Evolutionary conservation across 805 yeast species (phyloP).

Genomic region (Metschnikowia dekortorum): DNA sequence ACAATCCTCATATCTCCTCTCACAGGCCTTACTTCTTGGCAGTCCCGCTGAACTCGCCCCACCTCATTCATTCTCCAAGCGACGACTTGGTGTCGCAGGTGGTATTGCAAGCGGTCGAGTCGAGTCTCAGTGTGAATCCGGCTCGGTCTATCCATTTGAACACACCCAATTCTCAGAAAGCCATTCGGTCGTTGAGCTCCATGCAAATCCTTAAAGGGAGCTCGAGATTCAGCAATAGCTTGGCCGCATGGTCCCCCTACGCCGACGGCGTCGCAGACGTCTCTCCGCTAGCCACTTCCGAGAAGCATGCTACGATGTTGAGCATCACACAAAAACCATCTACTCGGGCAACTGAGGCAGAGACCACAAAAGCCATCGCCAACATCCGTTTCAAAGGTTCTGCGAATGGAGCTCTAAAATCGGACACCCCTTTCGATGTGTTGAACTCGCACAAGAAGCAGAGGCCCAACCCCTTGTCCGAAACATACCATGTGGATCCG

Average conservation of each 20-base stretch:
- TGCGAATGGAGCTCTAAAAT: constrained; percentile 27
- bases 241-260: constrained; percentile 72
- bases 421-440: constrained; percentile 39
- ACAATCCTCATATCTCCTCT: constrained; percentile 44
- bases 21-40: constrained; percentile 63
- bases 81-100: constrained; percentile 43
- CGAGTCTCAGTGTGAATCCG: constrained; percentile 44
- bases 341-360: constrained; percentile 9
- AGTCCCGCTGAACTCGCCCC: constrained; percentile 63
- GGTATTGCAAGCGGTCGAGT: constrained; percentile 58
- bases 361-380: constrained; percentile 40
- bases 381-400: constrained; percentile 62
- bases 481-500: neutral
- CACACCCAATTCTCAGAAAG: constrained; percentile 35
- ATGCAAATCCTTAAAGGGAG: constrained; percentile 57
- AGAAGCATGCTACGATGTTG: constrained; percentile 37
- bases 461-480: constrained; percentile 8
- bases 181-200: constrained; percentile 45
- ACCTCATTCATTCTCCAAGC: constrained; percentile 53
- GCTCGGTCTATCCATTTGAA: constrained; percentile 36
- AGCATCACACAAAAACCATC: constrained; percentile 5
- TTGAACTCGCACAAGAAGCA: constrained; percentile 19
- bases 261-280: constrained; percentile 65
- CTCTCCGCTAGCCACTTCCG: constrained; percentile 51
- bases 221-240: constrained; percentile 55